phyloP scores from a whole-genome alignment of 2,329 filamentous ascomycete genomes.

The Periglandula ipomoeae region DNA sequence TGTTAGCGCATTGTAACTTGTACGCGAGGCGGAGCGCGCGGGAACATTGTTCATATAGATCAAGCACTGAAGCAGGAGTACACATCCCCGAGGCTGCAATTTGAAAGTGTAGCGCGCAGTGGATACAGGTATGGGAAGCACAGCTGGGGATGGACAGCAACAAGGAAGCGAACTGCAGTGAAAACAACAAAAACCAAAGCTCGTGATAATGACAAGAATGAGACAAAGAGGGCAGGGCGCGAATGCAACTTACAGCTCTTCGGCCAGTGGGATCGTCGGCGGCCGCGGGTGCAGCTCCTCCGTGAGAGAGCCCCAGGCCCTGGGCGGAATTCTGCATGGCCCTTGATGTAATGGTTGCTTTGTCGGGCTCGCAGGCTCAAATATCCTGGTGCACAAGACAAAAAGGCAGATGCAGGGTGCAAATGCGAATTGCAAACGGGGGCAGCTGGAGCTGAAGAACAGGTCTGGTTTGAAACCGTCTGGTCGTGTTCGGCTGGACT shows the following conservation, averaged over 20 bases:
- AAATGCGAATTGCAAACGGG: not conserved
- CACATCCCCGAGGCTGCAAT: not conserved
- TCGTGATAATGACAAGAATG: not conserved
- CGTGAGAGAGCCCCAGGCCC: constrained; percentile 1
- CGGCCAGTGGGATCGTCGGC: constrained; percentile 25
- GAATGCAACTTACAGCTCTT: constrained; percentile 25
- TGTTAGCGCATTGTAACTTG: constrained; percentile 3
- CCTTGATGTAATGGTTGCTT: not conserved
- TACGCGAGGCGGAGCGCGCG: not conserved
- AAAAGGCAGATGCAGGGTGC: not conserved
- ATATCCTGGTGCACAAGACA: not conserved
- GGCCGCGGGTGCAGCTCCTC: constrained; percentile 18
- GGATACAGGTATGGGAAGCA: not conserved
- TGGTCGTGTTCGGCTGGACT: not conserved
- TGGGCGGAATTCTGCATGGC: constrained; percentile 8
- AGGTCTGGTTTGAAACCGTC: too few relatives aligned
- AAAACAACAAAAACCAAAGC: not conserved
- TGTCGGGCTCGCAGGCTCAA: not conserved
- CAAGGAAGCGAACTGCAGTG: not conserved
- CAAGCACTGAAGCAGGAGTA: not conserved
- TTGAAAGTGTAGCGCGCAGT: not conserved
- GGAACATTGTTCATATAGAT: not conserved
- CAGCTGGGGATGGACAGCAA: not conserved
- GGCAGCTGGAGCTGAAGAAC: not conserved
- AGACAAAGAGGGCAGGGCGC: constrained; percentile 3